Conservation (phyloP, 352 stramenopile species). For the Pythium vanterpoolii region DNA sequence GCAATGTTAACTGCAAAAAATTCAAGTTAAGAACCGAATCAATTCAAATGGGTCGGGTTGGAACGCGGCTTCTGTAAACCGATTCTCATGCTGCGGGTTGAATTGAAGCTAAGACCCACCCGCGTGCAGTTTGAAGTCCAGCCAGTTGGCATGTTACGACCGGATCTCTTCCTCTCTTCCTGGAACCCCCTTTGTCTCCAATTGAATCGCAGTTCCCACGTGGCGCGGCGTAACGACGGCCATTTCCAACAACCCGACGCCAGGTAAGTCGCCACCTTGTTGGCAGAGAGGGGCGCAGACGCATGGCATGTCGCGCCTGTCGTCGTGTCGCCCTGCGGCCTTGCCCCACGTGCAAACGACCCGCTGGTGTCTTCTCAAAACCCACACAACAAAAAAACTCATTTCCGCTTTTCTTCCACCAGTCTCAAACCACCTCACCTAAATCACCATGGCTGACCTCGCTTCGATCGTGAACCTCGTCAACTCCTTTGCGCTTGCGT, state of each 20-base stretch:
- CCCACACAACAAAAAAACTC: too few relatives aligned
- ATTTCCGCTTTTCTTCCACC: slow-evolving; percentile 6
- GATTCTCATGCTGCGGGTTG: not conserved
- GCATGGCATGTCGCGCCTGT: not conserved
- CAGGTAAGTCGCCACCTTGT: slow-evolving; percentile 2
- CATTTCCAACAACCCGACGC: not conserved
- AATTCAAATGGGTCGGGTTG: not conserved
- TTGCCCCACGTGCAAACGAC: not conserved
- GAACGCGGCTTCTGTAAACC: not conserved
- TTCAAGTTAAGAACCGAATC: not conserved
- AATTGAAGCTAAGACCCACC: not conserved
- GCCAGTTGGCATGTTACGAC: not conserved
- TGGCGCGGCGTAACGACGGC: slow-evolving; percentile 1
- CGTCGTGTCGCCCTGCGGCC: slow-evolving; percentile 4
- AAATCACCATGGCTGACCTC: slow-evolving; percentile 56
- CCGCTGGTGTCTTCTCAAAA: not conserved
- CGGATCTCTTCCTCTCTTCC: not conserved
- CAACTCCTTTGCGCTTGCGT: slow-evolving; percentile 76
- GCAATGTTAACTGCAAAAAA: not conserved
- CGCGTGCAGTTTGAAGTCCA: not conserved
- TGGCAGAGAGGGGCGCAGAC: not conserved
- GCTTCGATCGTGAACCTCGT: slow-evolving; percentile 81
- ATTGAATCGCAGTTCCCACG: not conserved
- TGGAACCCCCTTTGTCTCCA: not conserved
- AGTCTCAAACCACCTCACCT: not conserved